Percentiles rank a stretch among this genome's conserved stretches.
These are phyloP conservation scores for Fonsecaea multimorphosa DNA, from an alignment of 2,329 filamentous ascomycete genomes.

Conservation along the genomic window DNA sequence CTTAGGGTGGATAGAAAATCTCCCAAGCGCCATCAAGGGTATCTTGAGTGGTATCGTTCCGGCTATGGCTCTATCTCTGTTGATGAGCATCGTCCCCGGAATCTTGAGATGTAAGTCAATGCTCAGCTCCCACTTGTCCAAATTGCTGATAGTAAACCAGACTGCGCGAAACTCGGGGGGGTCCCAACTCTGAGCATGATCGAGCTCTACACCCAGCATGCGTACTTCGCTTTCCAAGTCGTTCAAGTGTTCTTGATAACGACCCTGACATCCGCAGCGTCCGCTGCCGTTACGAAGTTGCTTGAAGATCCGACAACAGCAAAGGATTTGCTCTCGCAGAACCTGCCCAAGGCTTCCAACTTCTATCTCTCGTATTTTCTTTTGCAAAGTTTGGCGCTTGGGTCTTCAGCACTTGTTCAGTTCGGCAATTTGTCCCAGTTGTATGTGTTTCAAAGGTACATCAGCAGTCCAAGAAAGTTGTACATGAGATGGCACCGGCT, in stretches of 20 bases:
- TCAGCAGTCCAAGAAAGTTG: slow-evolving; percentile 72
- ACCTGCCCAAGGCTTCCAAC: slow-evolving; percentile 87
- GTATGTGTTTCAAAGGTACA: slow-evolving; percentile 31
- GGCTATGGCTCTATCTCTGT: slow-evolving; percentile 74
- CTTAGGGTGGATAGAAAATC: slow-evolving; percentile 72
- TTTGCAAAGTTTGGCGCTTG: slow-evolving; percentile 75
- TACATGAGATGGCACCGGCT: slow-evolving; percentile 77
- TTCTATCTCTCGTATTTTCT: slow-evolving; percentile 97
- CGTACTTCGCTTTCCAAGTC: slow-evolving; percentile 75
- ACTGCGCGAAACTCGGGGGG: slow-evolving; percentile 73
- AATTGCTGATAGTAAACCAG: slow-evolving; percentile 32
- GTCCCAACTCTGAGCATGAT: slow-evolving; percentile 79
- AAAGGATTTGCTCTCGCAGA: slow-evolving; percentile 71
- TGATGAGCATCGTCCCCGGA: slow-evolving; percentile 85
- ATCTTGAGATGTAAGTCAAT: slow-evolving; percentile 73
- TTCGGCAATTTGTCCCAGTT: slow-evolving; percentile 60
- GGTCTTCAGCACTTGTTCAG: slow-evolving; percentile 56
- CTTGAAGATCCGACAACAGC: slow-evolving; percentile 68
- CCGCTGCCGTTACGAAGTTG: slow-evolving; percentile 70
- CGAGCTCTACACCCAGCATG: slow-evolving; percentile 87
- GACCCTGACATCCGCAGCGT: slow-evolving; percentile 75
- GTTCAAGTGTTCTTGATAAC: slow-evolving; percentile 90
- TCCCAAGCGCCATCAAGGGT: slow-evolving; percentile 74
- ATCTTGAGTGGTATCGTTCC: slow-evolving; percentile 85
- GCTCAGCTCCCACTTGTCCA: slow-evolving; percentile 40